Evolutionary conservation across 768 basidiomycete species (phyloP).

Genomic region (Termitomyces titanicus): DNA sequence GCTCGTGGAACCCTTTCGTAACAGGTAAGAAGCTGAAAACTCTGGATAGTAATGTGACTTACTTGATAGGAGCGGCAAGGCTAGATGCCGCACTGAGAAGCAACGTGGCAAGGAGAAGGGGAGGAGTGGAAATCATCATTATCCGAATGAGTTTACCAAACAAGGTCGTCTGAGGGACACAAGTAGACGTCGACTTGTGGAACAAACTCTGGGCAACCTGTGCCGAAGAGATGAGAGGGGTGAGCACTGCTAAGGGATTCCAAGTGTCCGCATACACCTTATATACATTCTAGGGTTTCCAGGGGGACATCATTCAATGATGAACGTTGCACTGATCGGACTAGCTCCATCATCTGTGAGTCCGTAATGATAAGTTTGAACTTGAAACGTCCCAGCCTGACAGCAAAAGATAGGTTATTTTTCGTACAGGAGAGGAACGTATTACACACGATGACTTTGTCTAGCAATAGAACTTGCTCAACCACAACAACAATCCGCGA

Average conservation of each 20-base stretch:
- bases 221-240: conserved; percentile 36
- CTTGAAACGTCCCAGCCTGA: background rate
- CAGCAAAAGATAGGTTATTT: background rate
- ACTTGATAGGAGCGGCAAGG: conserved; percentile 38
- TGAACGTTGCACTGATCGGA: conserved; percentile 15
- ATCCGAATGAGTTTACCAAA: conserved; percentile 23
- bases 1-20: conserved; percentile 23
- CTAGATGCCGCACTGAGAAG: conserved; percentile 33
- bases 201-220: conserved; percentile 44
- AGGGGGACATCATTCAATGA: conserved; percentile 24
- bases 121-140: conserved; percentile 38
- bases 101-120: conserved; percentile 35
- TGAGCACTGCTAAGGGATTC: conserved; percentile 42
- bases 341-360: background rate
- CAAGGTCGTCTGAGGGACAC: conserved; percentile 21
- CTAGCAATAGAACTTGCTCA: background rate
- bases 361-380: background rate
- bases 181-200: conserved; percentile 35
- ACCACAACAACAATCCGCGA: background rate
- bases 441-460: background rate
- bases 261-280: conserved; percentile 17
- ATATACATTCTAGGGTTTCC: conserved; percentile 28
- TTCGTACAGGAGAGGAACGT: too few relatives aligned
- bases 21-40: background rate
- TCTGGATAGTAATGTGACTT: background rate